phyloP scores from a whole-genome alignment of 2,329 filamentous ascomycete genomes.

The Aspergillus sergii region DNA sequence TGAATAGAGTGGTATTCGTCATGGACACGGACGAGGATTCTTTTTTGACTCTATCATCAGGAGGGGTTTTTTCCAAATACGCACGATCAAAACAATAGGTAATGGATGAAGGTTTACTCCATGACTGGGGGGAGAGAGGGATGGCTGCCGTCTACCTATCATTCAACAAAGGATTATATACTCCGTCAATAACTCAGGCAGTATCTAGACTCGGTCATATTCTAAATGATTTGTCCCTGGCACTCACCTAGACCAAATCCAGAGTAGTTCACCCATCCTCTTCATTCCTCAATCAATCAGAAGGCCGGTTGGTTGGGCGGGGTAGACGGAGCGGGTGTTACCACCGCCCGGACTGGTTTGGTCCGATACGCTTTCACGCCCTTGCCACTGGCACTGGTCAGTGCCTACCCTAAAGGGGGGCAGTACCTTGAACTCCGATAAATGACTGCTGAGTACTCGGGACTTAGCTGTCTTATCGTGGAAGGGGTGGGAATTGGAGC shows the following conservation, averaged over 20 bases:
- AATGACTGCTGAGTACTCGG: background rate
- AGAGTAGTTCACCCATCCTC: background rate
- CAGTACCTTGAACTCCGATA: background rate
- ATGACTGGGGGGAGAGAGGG: background rate
- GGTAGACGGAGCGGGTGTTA: conserved; percentile 17
- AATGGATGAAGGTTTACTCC: background rate
- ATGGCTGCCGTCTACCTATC: background rate
- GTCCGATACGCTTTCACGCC: conserved; percentile 16
- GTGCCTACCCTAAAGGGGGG: background rate
- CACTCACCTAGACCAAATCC: background rate
- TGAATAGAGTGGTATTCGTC: background rate
- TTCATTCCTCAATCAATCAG: background rate
- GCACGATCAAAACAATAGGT: background rate
- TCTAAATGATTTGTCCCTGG: background rate
- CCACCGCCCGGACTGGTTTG: conserved; percentile 21
- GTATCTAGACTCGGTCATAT: background rate
- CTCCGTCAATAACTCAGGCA: background rate
- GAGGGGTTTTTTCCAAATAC: background rate
- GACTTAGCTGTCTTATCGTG: background rate
- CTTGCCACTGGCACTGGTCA: conserved; percentile 11
- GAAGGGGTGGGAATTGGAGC: background rate
- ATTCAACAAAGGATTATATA: background rate
- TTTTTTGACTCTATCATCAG: background rate
- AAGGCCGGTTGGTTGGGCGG: background rate
- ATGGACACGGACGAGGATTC: background rate